Conservation (phyloP, 495 filamentous ascomycete genomes). For the Penicillium herquei region DNA sequence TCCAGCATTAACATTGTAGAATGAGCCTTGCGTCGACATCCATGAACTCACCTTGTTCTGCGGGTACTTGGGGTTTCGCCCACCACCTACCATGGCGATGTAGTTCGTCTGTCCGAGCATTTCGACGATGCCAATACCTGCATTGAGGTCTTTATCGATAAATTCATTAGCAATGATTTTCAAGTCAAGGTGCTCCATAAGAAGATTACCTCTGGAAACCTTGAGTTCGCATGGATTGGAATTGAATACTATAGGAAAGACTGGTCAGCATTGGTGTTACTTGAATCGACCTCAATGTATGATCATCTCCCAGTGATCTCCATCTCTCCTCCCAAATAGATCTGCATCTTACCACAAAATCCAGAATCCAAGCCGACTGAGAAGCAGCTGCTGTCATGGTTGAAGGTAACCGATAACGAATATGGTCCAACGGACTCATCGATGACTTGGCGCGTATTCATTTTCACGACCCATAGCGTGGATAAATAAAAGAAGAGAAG, state of each 20-base stretch:
- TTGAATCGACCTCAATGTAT: no score
- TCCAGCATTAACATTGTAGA: neutral
- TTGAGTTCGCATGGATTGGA: constrained; percentile 74
- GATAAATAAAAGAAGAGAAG: neutral
- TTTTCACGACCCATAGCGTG: constrained; percentile 41
- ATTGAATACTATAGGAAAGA: constrained; percentile 62
- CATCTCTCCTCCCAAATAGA: neutral
- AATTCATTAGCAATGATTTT: neutral
- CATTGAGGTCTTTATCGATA: constrained; percentile 68
- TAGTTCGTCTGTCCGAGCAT: constrained; percentile 90
- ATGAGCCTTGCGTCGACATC: neutral
- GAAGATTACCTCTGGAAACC: constrained; percentile 57
- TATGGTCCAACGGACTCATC: constrained; percentile 70
- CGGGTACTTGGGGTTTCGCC: constrained; percentile 79
- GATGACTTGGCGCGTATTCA: constrained; percentile 90
- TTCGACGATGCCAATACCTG: constrained; percentile 76
- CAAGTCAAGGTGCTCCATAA: neutral
- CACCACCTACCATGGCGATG: constrained; percentile 86
- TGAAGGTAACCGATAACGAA: constrained; percentile 84
- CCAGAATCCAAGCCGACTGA: constrained; percentile 84
- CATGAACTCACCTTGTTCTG: constrained; percentile 70
- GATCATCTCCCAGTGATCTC: neutral
- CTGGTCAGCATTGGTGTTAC: constrained; percentile 7
- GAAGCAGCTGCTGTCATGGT: constrained; percentile 83
- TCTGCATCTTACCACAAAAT: constrained; percentile 66